Evolutionary conservation across 352 stramenopile species (phyloP).

Genomic region (Globisporangium spiculum): DNA sequence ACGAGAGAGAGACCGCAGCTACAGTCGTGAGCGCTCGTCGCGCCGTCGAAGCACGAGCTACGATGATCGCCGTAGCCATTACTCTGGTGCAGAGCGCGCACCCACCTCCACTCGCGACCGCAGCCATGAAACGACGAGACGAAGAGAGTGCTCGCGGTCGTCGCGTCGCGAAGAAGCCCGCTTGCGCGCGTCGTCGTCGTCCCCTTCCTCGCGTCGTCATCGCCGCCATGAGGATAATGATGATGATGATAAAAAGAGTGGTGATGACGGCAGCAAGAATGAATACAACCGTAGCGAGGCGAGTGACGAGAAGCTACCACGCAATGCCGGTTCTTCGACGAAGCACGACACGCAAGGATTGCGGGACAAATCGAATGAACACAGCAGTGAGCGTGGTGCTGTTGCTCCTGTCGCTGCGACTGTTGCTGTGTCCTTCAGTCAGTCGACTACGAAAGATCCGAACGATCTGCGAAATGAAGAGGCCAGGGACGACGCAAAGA

Average conservation of each 20-base stretch:
- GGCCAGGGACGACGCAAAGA: background rate
- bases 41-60: conserved; percentile 8
- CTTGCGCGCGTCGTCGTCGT: background rate
- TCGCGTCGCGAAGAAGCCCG: conserved; percentile 1
- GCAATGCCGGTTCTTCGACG: background rate
- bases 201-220: background rate
- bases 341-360: background rate
- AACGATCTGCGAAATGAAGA: background rate
- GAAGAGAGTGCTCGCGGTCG: conserved; percentile 6
- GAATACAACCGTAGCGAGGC: background rate
- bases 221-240: background rate
- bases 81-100: background rate
- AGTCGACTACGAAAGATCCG: background rate
- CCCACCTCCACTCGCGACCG: conserved; percentile 3
- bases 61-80: background rate
- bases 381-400: background rate
- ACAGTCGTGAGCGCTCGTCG: conserved; percentile 19
- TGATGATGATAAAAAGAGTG: background rate
- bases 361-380: background rate
- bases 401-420: background rate
- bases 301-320: background rate
- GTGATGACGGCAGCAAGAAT: background rate
- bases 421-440: background rate
- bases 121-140: conserved; percentile 1
- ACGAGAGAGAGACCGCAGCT: conserved; percentile 6